A percentile compares a stretch with the other conserved stretches of the same genome.
These are phyloP conservation scores for Teunomyces aglyptinius DNA, from an alignment of 805 yeast genomes.

Conservation along the genomic window DNA sequence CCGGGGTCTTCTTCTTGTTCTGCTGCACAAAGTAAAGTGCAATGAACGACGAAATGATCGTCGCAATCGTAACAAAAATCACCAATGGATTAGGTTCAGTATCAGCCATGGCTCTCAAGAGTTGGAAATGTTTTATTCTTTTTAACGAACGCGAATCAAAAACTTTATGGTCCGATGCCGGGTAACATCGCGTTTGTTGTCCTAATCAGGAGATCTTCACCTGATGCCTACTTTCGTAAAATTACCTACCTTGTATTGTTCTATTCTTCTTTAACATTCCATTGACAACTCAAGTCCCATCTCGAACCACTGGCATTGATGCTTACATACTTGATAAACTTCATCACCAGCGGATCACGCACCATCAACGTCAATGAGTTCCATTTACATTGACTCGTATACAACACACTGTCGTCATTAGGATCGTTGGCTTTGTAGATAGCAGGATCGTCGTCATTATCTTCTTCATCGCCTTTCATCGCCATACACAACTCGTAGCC, in stretches of 20 bases:
- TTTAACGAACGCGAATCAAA: not conserved
- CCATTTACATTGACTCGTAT: constrained; percentile 81
- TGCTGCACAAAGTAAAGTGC: constrained; percentile 34
- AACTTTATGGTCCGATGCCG: not conserved
- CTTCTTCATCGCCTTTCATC: constrained; percentile 43
- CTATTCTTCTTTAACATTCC: constrained; percentile 61
- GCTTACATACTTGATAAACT: constrained; percentile 90
- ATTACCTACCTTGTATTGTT: constrained; percentile 15
- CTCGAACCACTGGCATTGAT: constrained; percentile 84
- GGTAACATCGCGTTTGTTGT: not conserved
- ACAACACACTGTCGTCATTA: constrained; percentile 70
- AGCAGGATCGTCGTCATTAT: constrained; percentile 76
- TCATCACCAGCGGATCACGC: constrained; percentile 82
- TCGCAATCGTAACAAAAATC: constrained; percentile 39
- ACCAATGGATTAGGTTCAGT: constrained; percentile 40
- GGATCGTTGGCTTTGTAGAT: constrained; percentile 59
- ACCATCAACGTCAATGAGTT: constrained; percentile 74
- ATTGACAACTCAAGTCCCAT: constrained; percentile 84
- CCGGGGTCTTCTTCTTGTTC: constrained; percentile 42
- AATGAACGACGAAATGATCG: constrained; percentile 33
- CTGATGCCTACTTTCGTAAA: not conserved
- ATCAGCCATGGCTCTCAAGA: constrained; percentile 18
- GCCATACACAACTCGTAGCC: constrained; percentile 93
- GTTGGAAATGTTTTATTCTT: not conserved
- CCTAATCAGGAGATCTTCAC: not conserved